Evolutionary conservation across 2,329 filamentous ascomycete species (phyloP).

Genomic region (Colletotrichum theobromicola): DNA sequence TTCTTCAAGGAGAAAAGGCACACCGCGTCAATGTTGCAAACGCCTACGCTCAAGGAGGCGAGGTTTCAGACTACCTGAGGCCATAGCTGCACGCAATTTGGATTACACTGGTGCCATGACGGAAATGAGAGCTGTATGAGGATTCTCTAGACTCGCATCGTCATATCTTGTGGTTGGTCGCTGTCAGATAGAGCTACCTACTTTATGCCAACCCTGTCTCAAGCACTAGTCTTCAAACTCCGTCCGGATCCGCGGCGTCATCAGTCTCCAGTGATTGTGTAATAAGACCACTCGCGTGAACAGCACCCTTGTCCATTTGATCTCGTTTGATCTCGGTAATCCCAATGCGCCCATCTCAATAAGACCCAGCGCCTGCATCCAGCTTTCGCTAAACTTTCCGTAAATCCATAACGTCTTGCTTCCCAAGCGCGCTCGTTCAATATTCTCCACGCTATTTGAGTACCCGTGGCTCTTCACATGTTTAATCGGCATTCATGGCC

Average conservation of each 20-base stretch:
- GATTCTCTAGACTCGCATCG: not conserved
- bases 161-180: not conserved
- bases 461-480: not conserved
- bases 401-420: not conserved
- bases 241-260: slow-evolving; percentile 5
- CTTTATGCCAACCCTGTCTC: not conserved
- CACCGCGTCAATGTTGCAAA: not conserved
- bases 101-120: not conserved
- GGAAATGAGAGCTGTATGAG: not conserved
- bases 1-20: not conserved
- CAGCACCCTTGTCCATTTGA: slow-evolving; percentile 2
- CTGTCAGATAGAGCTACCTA: not conserved
- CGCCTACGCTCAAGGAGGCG: not conserved
- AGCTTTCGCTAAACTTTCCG: slow-evolving; percentile 1
- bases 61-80: not conserved
- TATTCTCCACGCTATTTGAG: not conserved
- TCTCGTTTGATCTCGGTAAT: slow-evolving; percentile 1
- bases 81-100: not conserved
- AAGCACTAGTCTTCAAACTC: not conserved
- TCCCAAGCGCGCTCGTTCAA: not conserved
- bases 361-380: not conserved
- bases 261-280: slow-evolving; percentile 7
- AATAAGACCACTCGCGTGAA: slow-evolving; percentile 3
- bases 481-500: slow-evolving; percentile 43
- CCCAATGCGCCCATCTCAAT: not conserved